These are phyloP conservation scores for Flaveria linearis DNA, from an alignment of 129 eudicot species.

Conservation along the genomic window DNA sequence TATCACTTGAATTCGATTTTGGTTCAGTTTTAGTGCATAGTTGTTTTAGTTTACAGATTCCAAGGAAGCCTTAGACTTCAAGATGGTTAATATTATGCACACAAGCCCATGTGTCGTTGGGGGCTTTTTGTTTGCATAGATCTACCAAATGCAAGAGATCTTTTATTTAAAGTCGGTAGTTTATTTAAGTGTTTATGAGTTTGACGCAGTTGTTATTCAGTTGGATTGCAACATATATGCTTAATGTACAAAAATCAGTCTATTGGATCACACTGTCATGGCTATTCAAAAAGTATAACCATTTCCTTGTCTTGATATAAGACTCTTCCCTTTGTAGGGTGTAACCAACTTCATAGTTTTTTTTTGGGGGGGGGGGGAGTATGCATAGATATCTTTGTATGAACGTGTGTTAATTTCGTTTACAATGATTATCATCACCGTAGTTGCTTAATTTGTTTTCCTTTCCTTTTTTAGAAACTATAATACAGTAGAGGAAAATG, in stretches of 20 bases:
- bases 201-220: background rate
- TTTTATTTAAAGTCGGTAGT: conserved; percentile 3
- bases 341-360: background rate
- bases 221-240: background rate
- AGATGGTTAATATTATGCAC: conserved; percentile 4
- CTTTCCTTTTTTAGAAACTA: background rate
- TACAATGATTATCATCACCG: background rate
- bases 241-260: background rate
- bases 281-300: background rate
- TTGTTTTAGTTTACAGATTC: conserved; percentile 4
- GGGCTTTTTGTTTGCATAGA: conserved; percentile 18
- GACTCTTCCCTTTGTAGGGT: background rate
- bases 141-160: conserved; percentile 11
- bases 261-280: background rate
- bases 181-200: conserved; percentile 12
- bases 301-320: background rate
- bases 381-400: conserved; percentile 18
- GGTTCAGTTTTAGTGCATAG: background rate
- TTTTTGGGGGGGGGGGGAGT: background rate
- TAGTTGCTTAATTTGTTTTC: conserved; percentile 22
- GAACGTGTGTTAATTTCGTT: background rate
- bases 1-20: conserved; percentile 8
- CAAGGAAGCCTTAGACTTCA: background rate
- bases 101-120: background rate
- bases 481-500: background rate